Evolutionary conservation across 306 rosid genomes (phyloP).

Genomic region (Fragaria ananassa): DNA sequence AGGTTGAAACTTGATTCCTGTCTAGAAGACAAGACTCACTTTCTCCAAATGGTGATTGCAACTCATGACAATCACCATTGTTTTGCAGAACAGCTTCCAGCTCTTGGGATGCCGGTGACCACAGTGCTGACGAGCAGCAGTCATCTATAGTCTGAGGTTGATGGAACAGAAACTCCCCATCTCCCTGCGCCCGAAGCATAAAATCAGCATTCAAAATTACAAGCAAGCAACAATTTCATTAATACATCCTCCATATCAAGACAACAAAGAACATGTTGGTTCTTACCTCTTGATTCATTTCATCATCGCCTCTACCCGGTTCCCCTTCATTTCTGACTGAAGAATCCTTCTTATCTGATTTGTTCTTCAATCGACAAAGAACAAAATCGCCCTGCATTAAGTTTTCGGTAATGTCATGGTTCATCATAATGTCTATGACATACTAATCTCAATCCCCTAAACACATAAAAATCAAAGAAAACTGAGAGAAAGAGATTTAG

Average conservation of each 20-base stretch:
- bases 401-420: background rate
- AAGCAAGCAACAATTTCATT: background rate
- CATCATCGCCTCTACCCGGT: constrained; percentile 9
- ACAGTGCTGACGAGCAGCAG: background rate
- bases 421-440: background rate
- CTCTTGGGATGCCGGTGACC: background rate
- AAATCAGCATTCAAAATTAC: constrained; percentile 12
- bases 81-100: constrained; percentile 15
- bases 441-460: background rate
- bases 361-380: constrained; percentile 38
- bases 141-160: background rate
- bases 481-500: background rate
- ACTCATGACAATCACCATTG: background rate
- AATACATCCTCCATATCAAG: background rate
- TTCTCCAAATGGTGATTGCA: constrained; percentile 7
- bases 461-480: background rate
- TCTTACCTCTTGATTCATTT: constrained; percentile 3
- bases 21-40: background rate
- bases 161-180: background rate
- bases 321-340: constrained; percentile 25
- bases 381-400: constrained; percentile 11
- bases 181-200: background rate
- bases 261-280: background rate
- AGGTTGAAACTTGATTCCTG: constrained; percentile 6
- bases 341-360: constrained; percentile 15